Base-by-base conservation (phyloP, 768 basidiomycete species). In the Coprinopsis strossmayeri region DNA sequence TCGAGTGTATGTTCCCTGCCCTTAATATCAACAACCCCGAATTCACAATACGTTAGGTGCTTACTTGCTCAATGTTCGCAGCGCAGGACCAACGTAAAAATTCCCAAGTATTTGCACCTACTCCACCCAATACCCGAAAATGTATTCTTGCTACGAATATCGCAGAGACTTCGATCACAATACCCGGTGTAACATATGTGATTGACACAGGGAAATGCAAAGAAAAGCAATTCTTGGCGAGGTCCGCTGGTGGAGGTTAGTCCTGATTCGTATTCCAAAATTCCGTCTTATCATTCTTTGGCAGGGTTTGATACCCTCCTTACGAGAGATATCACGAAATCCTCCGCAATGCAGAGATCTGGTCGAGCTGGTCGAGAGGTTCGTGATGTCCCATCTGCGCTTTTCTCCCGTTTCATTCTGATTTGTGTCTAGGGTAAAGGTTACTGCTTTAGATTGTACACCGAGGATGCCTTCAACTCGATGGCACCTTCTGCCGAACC, bases 91-190 rank as follows among this genome's bases (percentile, higher is more conserved):
- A 84, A 21, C 69, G 72, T 10, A 80, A 87, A 53, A 93, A 96
- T 65, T 67, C 79, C 37, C 81, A 81, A 60, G 89, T 89, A 40
- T 98, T 98, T 65, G 60, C 65, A 0, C 67, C 80, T 1, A 67
- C 88, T 0, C 81, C 86, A 12, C 61, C 77, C 1, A 76, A 81
- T 45, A 79, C 78, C 1, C 80, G 96, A 49, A 94, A 97, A 66
- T 88, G 93, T 66, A 91, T 99, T 53, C 72, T 99, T 32, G 87
- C 96, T 1, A 99, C 96, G 15, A 99, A 98, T 65, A 94, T 99
- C 50, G 96, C 96, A 10, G 96, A 99, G 66, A 98, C 96, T 0
- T 91, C 88, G 11, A 91, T 99, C 61, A 98, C 96, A 12, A 96
- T 99, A 60, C 92, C 94, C 2, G 93, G 93, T 0, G 84, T 99